Evolutionary conservation across 129 eudicot genomes (phyloP), one percentile per base, ranked within the genome.

Genomic region (Ambrosia trifida): DNA sequence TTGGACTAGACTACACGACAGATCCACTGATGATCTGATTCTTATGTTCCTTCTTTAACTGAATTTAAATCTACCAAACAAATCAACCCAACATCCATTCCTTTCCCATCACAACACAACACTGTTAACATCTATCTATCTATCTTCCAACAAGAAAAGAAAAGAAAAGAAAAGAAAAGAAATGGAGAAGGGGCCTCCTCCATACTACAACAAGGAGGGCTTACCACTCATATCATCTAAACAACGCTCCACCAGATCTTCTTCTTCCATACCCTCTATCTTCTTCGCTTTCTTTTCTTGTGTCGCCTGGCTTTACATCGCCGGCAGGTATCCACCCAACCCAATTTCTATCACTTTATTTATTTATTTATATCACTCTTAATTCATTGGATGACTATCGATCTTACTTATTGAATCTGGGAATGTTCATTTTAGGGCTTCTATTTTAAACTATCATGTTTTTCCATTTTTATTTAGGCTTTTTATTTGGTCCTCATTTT

Each of bases 221-320:
- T 74, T 41, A 17, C 78, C 52, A 53, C 69, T 79, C 57, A 70
- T 81, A 52, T 72, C 82, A 52, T 72, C 82, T 12, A 86, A 76
- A 64, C 81, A 73, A 38, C 43, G 79, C 14, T 79, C 71, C 11
- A 77, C 70, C 57, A 57, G 80, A 45, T 40, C 74, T 75, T 46
- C 68, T 6, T 62, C 68, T 54, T 64, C 85, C 2, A 70, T 56
- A 7, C 79, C 88, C 58, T 71, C 92, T 14, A 53, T 89, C 24
- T 72, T 89, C 14, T 57, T 86, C 69, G 88, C 85, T 2, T 87
- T 90, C 79, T 77, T 83, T 66, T 87, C 97, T 69, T 90, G 95
- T 81, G 33, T 90, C 70, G 97, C 95, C 33, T 90, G 91, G 91
- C 89, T 90, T 51, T 85, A 90, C 79, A 80, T 90, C 43, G 97